These are phyloP conservation scores for Zymoseptoria pseudotritici DNA, from an alignment of 2,329 filamentous ascomycete genomes.

Conservation along the genomic window DNA sequence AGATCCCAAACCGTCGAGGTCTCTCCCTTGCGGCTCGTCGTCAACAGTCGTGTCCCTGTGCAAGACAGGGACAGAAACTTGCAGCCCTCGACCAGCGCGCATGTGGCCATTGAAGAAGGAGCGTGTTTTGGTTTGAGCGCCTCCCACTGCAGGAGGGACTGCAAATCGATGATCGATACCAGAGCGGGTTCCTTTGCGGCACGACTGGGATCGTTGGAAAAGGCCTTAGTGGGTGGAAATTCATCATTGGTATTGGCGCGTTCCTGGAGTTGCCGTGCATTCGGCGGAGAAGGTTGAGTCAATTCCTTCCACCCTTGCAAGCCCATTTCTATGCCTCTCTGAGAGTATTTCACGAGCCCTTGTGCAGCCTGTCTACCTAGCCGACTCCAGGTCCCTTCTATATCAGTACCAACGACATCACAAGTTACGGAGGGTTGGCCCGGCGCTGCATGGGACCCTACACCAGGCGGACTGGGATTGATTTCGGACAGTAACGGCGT, in stretches of 20 bases:
- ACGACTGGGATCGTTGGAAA: constrained; percentile 47
- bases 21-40: constrained; percentile 76
- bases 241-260: constrained; percentile 14
- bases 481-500: constrained; percentile 46
- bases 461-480: constrained; percentile 49
- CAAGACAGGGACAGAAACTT: constrained; percentile 76
- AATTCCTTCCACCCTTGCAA: constrained; percentile 73
- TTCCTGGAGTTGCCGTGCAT: constrained; percentile 9
- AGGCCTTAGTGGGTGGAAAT: constrained; percentile 70
- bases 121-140: constrained; percentile 44
- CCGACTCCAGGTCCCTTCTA: constrained; percentile 41
- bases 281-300: constrained; percentile 52
- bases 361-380: constrained; percentile 63
- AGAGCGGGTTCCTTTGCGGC: constrained; percentile 59
- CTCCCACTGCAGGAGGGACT: constrained; percentile 46
- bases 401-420: constrained; percentile 63
- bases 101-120: constrained; percentile 60
- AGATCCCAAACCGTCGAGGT: constrained; percentile 76
- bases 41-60: constrained; percentile 65
- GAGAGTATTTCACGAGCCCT: constrained; percentile 64
- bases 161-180: constrained; percentile 67
- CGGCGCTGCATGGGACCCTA: constrained; percentile 57
- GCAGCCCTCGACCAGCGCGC: constrained; percentile 64
- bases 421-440: constrained; percentile 60
- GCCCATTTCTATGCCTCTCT: constrained; percentile 57